These are phyloP conservation scores for Panicum miliaceum DNA, from an alignment of 176 grass and related monocot species.

Conservation along the genomic window DNA sequence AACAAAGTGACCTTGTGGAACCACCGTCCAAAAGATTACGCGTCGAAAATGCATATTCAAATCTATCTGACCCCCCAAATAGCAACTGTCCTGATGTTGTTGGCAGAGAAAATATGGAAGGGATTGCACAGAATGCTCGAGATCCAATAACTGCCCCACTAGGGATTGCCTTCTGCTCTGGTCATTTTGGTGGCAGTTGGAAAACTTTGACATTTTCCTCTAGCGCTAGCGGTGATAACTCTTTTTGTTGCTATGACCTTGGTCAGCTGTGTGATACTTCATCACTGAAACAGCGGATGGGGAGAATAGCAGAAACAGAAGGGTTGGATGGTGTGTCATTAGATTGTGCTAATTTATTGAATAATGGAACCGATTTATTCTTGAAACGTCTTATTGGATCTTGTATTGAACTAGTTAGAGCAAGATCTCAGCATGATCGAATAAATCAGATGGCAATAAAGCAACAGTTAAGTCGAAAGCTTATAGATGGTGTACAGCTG, in stretches of 20 bases:
- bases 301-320: slow-evolving; percentile 58
- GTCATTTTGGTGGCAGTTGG: slow-evolving; percentile 42
- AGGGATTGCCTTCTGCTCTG: slow-evolving; percentile 63
- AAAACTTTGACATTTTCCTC: slow-evolving; percentile 35
- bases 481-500: slow-evolving; percentile 8
- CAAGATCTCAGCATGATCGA: slow-evolving; percentile 38
- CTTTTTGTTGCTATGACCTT: slow-evolving; percentile 25
- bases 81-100: slow-evolving; percentile 28
- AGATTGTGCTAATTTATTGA: slow-evolving; percentile 64
- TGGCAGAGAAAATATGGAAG: slow-evolving; percentile 3
- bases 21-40: slow-evolving; percentile 20
- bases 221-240: slow-evolving; percentile 26
- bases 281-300: slow-evolving; percentile 58
- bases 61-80: slow-evolving; percentile 24
- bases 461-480: slow-evolving; percentile 21
- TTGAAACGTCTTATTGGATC: slow-evolving; percentile 66
- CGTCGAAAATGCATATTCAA: not conserved
- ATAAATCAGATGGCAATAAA: not conserved
- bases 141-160: slow-evolving; percentile 50
- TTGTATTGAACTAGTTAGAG: slow-evolving; percentile 47
- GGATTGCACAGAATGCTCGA: slow-evolving; percentile 30
- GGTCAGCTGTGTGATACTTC: slow-evolving; percentile 56
- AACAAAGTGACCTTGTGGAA: slow-evolving; percentile 42
- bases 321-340: slow-evolving; percentile 61
- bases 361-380: slow-evolving; percentile 60